Evolutionary conservation across 805 yeast species (phyloP), one percentile per base, ranked within the genome.

Genomic region (Wickerhamomyces queroliae): DNA sequence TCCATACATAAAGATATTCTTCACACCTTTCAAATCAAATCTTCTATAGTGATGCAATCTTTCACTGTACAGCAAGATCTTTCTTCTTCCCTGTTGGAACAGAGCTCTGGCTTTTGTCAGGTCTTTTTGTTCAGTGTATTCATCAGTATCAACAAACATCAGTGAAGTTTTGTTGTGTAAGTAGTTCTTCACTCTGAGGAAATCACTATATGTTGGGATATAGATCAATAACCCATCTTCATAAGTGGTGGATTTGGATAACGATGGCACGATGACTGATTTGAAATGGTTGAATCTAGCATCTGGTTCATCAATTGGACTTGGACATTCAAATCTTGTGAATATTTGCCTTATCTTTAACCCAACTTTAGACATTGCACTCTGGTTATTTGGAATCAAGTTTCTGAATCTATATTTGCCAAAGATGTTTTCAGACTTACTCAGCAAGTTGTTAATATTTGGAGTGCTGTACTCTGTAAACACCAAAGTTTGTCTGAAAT

Each of bases 31-130:
- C 37, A 93, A 69, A 42, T 85, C 90, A 59, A 75, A 90, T 38
- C 98, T 72, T 47, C 96, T 77, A 66, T 80, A 93, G 56, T 87
- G 93, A 61, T 93, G 98, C 57, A 91, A 67, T 70, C 99, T 81
- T 54, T 91, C 98, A 0, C 97, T 86, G 62, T 91, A 91, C n/a
- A 93, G 62, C 66, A 93, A 58, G 21, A 91, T 71, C 52, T 84
- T 81, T 23, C 68, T 64, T 40, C 80, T 72, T 2, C 78, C 76
- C 31, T 76, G 70, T 24, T 73, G 76, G 56, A 93, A 93, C 28
- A 72, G 63, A 7, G 86, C 72, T 48, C 98, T 72, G 16, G 80
- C 76, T 35, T 87, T 70, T 1, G 88, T 76, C 25, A 87, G 58
- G 41, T 83, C 81, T n/a, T 83, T 69, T 46, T 78, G 83, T 2